phyloP scores from a whole-genome alignment of 257 asterid genomes.

The Gentiana macrophylla region DNA sequence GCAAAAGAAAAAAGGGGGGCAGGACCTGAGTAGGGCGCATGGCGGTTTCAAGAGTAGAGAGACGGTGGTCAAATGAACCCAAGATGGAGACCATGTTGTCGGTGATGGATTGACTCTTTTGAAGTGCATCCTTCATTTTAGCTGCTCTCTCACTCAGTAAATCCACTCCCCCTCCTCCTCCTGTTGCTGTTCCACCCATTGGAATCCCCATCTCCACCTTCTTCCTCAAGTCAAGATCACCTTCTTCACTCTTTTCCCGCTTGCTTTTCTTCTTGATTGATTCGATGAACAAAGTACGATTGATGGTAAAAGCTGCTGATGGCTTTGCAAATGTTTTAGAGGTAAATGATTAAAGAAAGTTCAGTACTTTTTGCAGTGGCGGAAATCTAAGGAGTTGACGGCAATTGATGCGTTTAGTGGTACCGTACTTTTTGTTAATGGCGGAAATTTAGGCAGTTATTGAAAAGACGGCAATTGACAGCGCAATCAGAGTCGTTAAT shows the following conservation, averaged over 20 bases:
- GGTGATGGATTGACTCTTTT: constrained; percentile 33
- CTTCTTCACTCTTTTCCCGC: background rate
- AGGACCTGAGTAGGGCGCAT: constrained; percentile 48
- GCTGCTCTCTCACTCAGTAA: constrained; percentile 29
- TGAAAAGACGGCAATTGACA: too few species aligned
- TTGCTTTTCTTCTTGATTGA: too few species aligned
- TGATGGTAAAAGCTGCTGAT: too few species aligned
- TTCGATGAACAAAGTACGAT: too few species aligned
- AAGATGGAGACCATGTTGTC: constrained; percentile 33
- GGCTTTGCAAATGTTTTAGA: too few species aligned
- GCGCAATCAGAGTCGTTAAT: too few species aligned
- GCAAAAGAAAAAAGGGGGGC: background rate
- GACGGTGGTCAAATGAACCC: constrained; percentile 41
- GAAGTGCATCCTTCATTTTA: constrained; percentile 27
- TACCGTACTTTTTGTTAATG: too few species aligned
- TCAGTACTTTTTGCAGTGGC: too few species aligned
- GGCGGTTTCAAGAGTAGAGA: constrained; percentile 40
- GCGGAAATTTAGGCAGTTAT: too few species aligned
- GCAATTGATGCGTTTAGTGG: too few species aligned
- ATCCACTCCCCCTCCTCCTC: constrained; percentile 19
- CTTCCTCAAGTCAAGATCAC: background rate
- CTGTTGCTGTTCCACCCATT: constrained; percentile 8
- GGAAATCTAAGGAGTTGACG: too few species aligned
- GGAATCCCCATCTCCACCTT: constrained; percentile 24
- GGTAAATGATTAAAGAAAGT: too few species aligned